Percentiles rank a stretch among this genome's conserved stretches.
Conservation (phyloP, 176 grass and related monocot genomes). For the Eragrostis nindensis region DNA sequence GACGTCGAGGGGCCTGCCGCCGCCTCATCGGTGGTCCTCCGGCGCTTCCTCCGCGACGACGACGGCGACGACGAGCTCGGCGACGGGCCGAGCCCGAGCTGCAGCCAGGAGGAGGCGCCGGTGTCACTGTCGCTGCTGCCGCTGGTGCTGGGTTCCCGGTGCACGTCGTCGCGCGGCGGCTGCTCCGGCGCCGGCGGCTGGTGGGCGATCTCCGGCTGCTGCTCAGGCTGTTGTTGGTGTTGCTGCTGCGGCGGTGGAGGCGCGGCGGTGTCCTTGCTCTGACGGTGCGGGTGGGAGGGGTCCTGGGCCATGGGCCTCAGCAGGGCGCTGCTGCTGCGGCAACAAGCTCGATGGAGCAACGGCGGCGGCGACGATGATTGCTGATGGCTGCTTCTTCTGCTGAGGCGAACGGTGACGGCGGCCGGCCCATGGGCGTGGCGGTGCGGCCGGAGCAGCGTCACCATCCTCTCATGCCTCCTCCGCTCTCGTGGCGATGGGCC, state of each 20-base stretch:
- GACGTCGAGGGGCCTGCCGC: slow-evolving; percentile 40
- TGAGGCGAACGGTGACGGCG: slow-evolving; percentile 38
- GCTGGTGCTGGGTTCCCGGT: slow-evolving; percentile 27
- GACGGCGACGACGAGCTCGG: slow-evolving; percentile 3
- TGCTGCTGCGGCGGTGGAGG: slow-evolving; percentile 14
- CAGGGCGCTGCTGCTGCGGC: slow-evolving; percentile 10
- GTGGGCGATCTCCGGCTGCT: slow-evolving; percentile 16
- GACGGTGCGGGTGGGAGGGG: slow-evolving; percentile 56
- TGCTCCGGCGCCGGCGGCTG: background rate
- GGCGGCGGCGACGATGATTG: background rate
- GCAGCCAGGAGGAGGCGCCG: slow-evolving; percentile 44
- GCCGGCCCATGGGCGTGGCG: slow-evolving; percentile 59
- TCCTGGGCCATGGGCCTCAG: slow-evolving; percentile 58
- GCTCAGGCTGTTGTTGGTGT: background rate
- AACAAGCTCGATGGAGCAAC: background rate
- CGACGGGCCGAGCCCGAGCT: slow-evolving; percentile 54
- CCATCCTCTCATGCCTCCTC: slow-evolving; percentile 72
- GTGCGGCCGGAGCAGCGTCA: slow-evolving; percentile 58
- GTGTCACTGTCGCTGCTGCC: slow-evolving; percentile 10
- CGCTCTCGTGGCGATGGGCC: slow-evolving; percentile 31
- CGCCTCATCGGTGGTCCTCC: slow-evolving; percentile 38
- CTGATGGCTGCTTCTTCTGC: background rate
- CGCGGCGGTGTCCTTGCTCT: slow-evolving; percentile 40
- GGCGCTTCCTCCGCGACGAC: slow-evolving; percentile 30
- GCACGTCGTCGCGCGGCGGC: background rate